phyloP scores from a whole-genome alignment of 306 rosid genomes.

The Cyclanthera cordifolia region DNA sequence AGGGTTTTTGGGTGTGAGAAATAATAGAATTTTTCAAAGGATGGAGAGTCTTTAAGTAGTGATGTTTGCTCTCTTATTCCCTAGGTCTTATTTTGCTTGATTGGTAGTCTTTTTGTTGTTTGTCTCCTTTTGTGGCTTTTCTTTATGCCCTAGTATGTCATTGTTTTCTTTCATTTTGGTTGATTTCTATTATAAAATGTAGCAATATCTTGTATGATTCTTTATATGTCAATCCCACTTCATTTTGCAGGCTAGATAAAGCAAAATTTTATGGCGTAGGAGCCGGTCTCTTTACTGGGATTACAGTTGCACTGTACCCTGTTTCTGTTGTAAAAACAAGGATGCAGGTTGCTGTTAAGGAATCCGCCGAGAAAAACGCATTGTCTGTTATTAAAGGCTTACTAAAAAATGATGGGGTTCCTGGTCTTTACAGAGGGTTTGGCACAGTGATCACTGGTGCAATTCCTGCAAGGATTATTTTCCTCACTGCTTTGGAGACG shows the following conservation, averaged over 20 bases:
- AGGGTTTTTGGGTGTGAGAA: too few relatives aligned
- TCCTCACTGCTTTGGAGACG: constrained; percentile 72
- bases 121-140: too few relatives aligned
- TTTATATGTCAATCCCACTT: constrained; percentile 12
- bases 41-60: too few relatives aligned
- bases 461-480: constrained; percentile 71
- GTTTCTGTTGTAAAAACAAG: constrained; percentile 82
- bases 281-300: constrained; percentile 80
- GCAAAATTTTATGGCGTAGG: constrained; percentile 70
- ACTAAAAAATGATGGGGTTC: constrained; percentile 65
- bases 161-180: too few relatives aligned
- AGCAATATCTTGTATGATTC: constrained; percentile 4
- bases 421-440: constrained; percentile 82
- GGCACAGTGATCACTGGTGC: constrained; percentile 75
- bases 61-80: too few relatives aligned
- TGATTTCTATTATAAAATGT: not conserved
- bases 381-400: constrained; percentile 58
- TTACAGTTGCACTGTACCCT: constrained; percentile 75
- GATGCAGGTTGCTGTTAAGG: constrained; percentile 75
- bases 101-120: too few relatives aligned
- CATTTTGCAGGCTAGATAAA: constrained; percentile 68
- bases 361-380: constrained; percentile 55
- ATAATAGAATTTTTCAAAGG: too few relatives aligned
- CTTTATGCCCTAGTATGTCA: too few relatives aligned
- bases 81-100: too few relatives aligned